Percentiles rank a stretch among this genome's conserved stretches.
These are phyloP conservation scores for Dendrobium catenatum DNA, from an alignment of 106 monocot species.

Conservation along the genomic window DNA sequence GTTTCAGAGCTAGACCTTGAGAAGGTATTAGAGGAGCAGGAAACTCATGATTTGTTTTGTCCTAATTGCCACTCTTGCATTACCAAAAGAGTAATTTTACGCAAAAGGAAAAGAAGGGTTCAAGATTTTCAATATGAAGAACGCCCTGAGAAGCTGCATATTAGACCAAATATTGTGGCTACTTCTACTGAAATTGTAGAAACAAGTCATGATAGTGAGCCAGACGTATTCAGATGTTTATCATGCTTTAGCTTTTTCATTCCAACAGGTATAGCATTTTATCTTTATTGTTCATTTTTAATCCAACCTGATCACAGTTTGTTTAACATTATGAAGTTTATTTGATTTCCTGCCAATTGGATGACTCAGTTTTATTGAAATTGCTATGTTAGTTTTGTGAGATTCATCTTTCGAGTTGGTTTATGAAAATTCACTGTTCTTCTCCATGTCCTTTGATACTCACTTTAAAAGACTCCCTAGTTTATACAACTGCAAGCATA, in stretches of 20 bases:
- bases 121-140: slow-evolving; percentile 24
- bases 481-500: not conserved
- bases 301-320: not conserved
- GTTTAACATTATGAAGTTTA: not conserved
- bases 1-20: slow-evolving; percentile 51
- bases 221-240: slow-evolving; percentile 78
- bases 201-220: slow-evolving; percentile 15
- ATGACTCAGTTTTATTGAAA: not conserved
- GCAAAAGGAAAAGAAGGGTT: slow-evolving; percentile 68
- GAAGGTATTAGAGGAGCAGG: slow-evolving; percentile 76
- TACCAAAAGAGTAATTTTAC: slow-evolving; percentile 82
- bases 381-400: not conserved
- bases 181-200: slow-evolving; percentile 17
- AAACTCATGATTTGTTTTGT: slow-evolving; percentile 88
- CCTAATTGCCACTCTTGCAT: slow-evolving; percentile 93
- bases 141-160: slow-evolving; percentile 39
- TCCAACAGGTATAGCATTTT: slow-evolving; percentile 56
- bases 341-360: not conserved
- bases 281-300: not conserved
- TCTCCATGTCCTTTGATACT: not conserved
- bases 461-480: not conserved
- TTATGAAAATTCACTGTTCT: not conserved
- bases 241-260: slow-evolving; percentile 87
- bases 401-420: not conserved
- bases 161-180: slow-evolving; percentile 10